Evolutionary conservation across 2,329 filamentous ascomycete species (phyloP).

Genomic region (Myriosclerotinia curreyana): DNA sequence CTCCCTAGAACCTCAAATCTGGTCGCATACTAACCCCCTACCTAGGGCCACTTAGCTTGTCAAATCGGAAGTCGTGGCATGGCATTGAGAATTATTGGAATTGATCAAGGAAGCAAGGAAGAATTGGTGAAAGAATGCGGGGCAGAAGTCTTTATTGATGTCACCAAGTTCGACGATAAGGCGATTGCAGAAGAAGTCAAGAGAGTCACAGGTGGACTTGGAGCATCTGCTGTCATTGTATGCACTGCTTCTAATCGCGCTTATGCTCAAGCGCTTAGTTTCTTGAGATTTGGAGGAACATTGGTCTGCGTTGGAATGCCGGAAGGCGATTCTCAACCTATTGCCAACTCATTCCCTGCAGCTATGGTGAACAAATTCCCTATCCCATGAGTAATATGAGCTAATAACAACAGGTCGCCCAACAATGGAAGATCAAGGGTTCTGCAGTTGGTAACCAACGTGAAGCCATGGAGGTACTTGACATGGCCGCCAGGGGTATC

Average conservation of each 20-base stretch:
- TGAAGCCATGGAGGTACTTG: conserved; percentile 49
- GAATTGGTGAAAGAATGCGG: conserved; percentile 56
- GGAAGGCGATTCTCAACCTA: conserved; percentile 45
- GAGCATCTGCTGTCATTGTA: conserved; percentile 58
- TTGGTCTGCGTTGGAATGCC: conserved; percentile 53
- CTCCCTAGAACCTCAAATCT: neutral
- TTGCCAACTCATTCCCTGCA: conserved; percentile 46
- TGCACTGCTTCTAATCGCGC: conserved; percentile 50
- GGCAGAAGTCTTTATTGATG: conserved; percentile 63
- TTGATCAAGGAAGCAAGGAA: conserved; percentile 62
- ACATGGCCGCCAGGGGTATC: conserved; percentile 48
- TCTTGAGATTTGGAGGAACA: conserved; percentile 50
- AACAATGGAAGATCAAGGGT: conserved; percentile 48
- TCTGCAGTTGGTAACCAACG: conserved; percentile 50
- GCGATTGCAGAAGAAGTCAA: conserved; percentile 54
- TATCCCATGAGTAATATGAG: conserved; percentile 13
- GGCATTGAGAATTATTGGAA: conserved; percentile 61
- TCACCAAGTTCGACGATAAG: conserved; percentile 51
- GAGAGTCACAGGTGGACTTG: conserved; percentile 54
- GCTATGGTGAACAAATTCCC: conserved; percentile 33
- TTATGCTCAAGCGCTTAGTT: conserved; percentile 48
- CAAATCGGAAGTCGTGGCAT: conserved; percentile 60
- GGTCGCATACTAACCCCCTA: conserved; percentile 12
- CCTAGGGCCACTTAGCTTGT: conserved; percentile 56
- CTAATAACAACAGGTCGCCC: conserved; percentile 35